These are phyloP conservation scores for Corylus heterophylla DNA, from an alignment of 306 rosid genomes.

Conservation along the genomic window DNA sequence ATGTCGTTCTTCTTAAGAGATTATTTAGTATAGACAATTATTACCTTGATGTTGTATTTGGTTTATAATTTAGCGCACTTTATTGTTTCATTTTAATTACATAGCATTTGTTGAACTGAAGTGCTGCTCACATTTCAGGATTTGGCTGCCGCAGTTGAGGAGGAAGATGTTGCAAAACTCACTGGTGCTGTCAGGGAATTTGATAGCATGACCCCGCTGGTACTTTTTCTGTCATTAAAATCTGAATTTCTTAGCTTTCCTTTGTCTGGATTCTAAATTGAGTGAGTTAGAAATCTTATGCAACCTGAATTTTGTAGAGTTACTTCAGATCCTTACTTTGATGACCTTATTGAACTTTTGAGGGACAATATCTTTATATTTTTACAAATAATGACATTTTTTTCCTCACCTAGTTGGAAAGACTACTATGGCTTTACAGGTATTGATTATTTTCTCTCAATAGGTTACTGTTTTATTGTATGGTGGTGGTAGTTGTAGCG, in stretches of 20 bases:
- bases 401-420: not conserved
- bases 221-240: constrained; percentile 26
- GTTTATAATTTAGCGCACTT: too few species aligned
- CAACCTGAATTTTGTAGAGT: not conserved
- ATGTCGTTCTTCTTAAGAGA: not conserved
- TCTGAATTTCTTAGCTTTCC: constrained; percentile 10
- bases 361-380: not conserved
- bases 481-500: not conserved
- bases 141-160: constrained; percentile 71
- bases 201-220: constrained; percentile 96
- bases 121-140: constrained; percentile 37
- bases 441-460: not conserved
- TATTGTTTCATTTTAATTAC: not conserved
- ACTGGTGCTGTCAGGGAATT: constrained; percentile 90
- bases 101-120: not conserved
- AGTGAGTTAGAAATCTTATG: not conserved
- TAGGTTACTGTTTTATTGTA: not conserved
- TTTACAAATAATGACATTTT: not conserved
- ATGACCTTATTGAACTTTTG: not conserved
- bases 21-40: not conserved
- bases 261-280: not conserved
- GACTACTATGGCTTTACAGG: not conserved
- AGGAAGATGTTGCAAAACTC: constrained; percentile 77
- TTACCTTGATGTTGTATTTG: not conserved
- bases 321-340: not conserved